Conservation (phyloP, 2,329 filamentous ascomycete species). For the Rhexocercosporidium sp. region DNA sequence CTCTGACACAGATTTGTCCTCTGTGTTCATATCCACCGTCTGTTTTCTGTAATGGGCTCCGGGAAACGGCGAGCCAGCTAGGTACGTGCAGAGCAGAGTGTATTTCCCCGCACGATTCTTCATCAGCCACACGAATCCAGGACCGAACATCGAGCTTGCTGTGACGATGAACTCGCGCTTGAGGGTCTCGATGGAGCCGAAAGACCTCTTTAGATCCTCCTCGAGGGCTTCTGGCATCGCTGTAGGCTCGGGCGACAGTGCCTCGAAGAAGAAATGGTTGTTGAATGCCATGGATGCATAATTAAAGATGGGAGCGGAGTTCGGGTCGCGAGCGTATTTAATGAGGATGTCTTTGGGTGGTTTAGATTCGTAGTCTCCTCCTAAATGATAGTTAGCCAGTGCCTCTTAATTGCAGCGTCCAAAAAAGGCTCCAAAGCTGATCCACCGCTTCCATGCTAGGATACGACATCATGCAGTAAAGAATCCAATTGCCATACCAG, state of each 20-base stretch:
- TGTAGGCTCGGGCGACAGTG: conserved; percentile 52
- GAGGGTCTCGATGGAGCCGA: conserved; percentile 84
- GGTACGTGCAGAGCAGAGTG: conserved; percentile 85
- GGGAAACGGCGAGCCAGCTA: conserved; percentile 86
- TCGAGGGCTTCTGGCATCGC: conserved; percentile 62
- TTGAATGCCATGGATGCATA: conserved; percentile 96
- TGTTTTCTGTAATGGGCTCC: conserved; percentile 79
- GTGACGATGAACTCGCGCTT: conserved; percentile 79
- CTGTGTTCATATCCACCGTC: conserved; percentile 71
- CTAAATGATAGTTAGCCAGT: conserved; percentile 27
- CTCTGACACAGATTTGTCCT: conserved; percentile 46
- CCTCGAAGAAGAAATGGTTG: conserved; percentile 81
- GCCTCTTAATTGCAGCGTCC: not conserved
- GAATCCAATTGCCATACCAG: conserved; percentile 60
- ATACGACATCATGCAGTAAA: not conserved
- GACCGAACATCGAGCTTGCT: conserved; percentile 91
- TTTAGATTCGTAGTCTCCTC: conserved; percentile 30
- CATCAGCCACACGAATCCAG: conserved; percentile 96
- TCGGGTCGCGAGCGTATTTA: conserved; percentile 78
- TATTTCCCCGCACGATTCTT: conserved; percentile 50
- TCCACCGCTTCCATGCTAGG: not conserved
- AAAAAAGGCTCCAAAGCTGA: not conserved
- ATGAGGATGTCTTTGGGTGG: conserved; percentile 69
- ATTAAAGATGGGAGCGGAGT: conserved; percentile 85
- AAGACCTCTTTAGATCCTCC: conserved; percentile 68